These are phyloP conservation scores for Solidago caesia DNA, from an alignment of 129 eudicot genomes.

Conservation along the genomic window DNA sequence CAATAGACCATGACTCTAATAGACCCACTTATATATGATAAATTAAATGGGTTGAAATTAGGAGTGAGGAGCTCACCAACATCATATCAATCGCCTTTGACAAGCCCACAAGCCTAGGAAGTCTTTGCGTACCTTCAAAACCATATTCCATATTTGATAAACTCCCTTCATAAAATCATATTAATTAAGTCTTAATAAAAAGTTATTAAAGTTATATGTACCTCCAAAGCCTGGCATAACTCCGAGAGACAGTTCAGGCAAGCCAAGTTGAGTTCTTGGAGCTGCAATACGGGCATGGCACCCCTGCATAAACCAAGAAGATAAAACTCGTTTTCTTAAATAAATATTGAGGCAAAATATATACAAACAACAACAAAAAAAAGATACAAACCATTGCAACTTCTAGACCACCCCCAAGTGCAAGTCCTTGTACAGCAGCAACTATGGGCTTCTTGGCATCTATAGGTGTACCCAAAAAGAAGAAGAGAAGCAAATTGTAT, in stretches of 20 bases:
- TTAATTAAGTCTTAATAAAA: not conserved
- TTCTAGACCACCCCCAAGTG: constrained; percentile 98
- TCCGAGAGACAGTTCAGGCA: constrained; percentile 95
- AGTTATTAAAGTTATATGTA: constrained; percentile 11
- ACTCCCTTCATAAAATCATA: not conserved
- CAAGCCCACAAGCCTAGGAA: constrained; percentile 92
- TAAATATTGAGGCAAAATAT: not conserved
- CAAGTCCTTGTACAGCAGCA: constrained; percentile 97
- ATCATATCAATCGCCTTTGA: constrained; percentile 82
- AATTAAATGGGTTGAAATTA: not conserved
- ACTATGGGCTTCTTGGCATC: constrained; percentile 86
- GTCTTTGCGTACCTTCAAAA: constrained; percentile 85
- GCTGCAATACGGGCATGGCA: constrained; percentile 94
- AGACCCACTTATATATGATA: not conserved
- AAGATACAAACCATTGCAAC: constrained; percentile 69
- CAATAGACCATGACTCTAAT: too few species aligned
- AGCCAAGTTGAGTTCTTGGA: constrained; percentile 81
- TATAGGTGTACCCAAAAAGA: constrained; percentile 19
- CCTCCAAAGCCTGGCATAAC: constrained; percentile 97
- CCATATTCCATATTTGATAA: constrained; percentile 9
- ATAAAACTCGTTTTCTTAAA: not conserved
- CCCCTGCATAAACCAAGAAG: constrained; percentile 44
- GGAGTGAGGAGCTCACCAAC: constrained; percentile 55
- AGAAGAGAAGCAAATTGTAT: not conserved
- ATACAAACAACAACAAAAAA: not conserved